These are phyloP conservation scores for Sarocladium kiliense DNA, from an alignment of 2,329 filamentous ascomycete genomes.

Conservation along the genomic window DNA sequence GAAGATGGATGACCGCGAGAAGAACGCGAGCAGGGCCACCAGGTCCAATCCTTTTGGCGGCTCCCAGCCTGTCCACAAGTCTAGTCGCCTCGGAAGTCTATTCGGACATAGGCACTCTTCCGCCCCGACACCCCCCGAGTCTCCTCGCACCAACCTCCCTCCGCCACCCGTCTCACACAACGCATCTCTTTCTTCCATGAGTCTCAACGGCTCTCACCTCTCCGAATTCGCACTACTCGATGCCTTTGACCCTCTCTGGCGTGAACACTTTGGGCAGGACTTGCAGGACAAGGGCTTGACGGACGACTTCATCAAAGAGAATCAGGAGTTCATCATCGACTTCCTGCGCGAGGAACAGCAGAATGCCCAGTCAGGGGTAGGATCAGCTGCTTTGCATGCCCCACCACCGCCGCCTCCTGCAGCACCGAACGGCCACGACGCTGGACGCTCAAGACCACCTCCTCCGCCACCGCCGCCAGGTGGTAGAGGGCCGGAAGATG, in stretches of 20 bases:
- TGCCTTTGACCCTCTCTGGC: conserved; percentile 60
- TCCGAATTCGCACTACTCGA: conserved; percentile 60
- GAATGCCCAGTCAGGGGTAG: conserved; percentile 18
- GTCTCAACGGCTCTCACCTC: conserved; percentile 36
- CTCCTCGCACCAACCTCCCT: conserved; percentile 39
- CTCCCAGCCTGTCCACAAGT: conserved; percentile 32
- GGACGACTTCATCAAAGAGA: conserved; percentile 62
- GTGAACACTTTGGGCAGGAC: conserved; percentile 61
- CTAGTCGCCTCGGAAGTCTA: conserved; percentile 50
- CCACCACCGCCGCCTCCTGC: conserved; percentile 21
- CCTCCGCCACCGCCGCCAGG: conserved; percentile 26
- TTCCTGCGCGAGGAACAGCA: conserved; percentile 56
- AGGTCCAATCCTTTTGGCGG: conserved; percentile 68
- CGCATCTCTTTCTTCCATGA: conserved; percentile 38
- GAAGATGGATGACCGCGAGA: conserved; percentile 94
- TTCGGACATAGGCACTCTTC: conserved; percentile 56
- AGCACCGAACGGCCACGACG: conserved; percentile 26
- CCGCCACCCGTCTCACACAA: conserved; percentile 28
- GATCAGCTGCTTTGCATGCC: conserved; percentile 8
- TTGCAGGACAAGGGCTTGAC: conserved; percentile 57
- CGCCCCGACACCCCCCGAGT: conserved; percentile 52
- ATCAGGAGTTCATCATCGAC: conserved; percentile 63
- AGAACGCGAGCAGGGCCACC: conserved; percentile 88
- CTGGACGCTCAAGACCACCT: conserved; percentile 26
- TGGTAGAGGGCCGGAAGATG: conserved; percentile 15